Evolutionary conservation across 2,329 filamentous ascomycete genomes (phyloP).

Genomic region (Aspergillus alliaceus): DNA sequence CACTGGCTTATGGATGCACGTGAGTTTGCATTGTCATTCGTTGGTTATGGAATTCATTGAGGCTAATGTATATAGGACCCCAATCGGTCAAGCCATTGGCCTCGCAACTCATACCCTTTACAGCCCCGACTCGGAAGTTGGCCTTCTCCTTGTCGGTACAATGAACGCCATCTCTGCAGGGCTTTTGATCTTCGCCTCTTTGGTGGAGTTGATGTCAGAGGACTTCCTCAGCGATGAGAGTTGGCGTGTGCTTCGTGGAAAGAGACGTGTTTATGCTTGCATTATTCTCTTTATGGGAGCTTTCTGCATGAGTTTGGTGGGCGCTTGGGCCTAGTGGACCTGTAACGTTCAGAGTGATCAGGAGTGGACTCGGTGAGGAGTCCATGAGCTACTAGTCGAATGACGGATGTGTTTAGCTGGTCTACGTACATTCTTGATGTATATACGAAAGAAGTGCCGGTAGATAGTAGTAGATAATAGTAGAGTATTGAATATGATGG

Average conservation of each 20-base stretch:
- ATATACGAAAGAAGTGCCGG: not conserved
- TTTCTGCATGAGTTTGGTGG: conserved; percentile 68
- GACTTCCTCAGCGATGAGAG: conserved; percentile 77
- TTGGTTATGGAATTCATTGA: not conserved
- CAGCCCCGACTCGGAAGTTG: conserved; percentile 69
- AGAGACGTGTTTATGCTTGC: conserved; percentile 62
- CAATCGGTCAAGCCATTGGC: conserved; percentile 75
- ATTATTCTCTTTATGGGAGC: conserved; percentile 64
- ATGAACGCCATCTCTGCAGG: conserved; percentile 84
- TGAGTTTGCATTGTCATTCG: conserved; percentile 18
- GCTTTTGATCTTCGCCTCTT: conserved; percentile 70
- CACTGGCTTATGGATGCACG: conserved; percentile 67
- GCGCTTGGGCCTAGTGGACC: conserved; percentile 63
- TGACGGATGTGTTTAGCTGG: not conserved
- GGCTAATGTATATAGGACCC: conserved; percentile 57
- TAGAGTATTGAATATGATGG: not conserved
- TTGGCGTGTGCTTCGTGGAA: conserved; percentile 65
- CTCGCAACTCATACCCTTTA: conserved; percentile 74
- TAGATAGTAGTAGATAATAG: not conserved
- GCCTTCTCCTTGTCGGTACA: conserved; percentile 72
- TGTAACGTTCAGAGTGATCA: not conserved
- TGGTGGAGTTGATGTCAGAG: conserved; percentile 76
- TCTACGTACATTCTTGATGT: not conserved
- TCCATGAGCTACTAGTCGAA: not conserved
- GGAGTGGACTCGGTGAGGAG: not conserved